phyloP scores from a whole-genome alignment of 169 alveolate genomes.

The Plasmodium relictum region DNA sequence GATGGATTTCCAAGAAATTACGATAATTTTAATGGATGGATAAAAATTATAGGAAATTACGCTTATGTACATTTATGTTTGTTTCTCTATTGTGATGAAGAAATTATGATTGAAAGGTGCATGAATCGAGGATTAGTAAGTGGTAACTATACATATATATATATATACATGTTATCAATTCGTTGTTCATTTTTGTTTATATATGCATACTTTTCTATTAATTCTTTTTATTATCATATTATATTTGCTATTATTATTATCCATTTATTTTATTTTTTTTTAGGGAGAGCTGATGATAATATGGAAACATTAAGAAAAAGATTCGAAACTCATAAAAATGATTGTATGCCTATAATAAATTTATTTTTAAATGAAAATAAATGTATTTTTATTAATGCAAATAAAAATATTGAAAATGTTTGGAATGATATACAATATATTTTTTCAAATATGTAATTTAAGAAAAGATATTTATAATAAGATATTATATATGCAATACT shows the following conservation, averaged over 20 bases:
- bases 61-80: conserved; percentile 81
- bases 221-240: neutral
- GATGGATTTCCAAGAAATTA: conserved; percentile 98
- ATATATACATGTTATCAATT: neutral
- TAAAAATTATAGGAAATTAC: conserved; percentile 76
- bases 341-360: conserved; percentile 94
- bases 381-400: conserved; percentile 86
- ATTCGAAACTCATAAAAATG: conserved; percentile 92
- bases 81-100: conserved; percentile 81
- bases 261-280: neutral
- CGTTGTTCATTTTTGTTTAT: too few species aligned
- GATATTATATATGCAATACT: too few species aligned
- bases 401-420: conserved; percentile 86
- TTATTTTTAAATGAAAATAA: conserved; percentile 87
- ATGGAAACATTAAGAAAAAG: conserved; percentile 93
- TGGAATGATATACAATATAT: conserved; percentile 83
- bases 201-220: neutral
- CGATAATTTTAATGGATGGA: conserved; percentile 92
- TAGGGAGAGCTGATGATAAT: conserved; percentile 97
- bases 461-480: too few species aligned
- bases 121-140: conserved; percentile 76
- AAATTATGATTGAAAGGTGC: conserved; percentile 78
- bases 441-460: conserved; percentile 54
- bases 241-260: neutral
- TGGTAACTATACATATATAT: conserved; percentile 40